A percentile compares a stretch with the other conserved stretches of the same genome.
These are phyloP conservation scores for Tricholoma terreum DNA, from an alignment of 768 basidiomycete genomes.

Conservation along the genomic window DNA sequence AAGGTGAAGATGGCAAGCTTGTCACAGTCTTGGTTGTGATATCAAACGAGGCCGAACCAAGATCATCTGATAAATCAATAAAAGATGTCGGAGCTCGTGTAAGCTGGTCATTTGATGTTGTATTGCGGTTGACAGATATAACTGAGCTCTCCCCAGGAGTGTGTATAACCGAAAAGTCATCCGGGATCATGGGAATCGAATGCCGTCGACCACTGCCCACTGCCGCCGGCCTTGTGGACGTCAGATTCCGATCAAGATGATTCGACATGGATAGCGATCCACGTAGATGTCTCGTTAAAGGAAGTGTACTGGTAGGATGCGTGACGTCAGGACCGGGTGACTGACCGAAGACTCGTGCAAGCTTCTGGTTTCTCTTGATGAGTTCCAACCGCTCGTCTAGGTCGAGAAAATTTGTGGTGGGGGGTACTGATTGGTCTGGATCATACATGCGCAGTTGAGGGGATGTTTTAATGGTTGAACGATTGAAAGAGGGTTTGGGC, in stretches of 20 bases:
- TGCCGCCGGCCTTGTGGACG: slow-evolving; percentile 33
- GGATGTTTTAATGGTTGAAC: slow-evolving; percentile 22
- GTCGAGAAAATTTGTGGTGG: slow-evolving; percentile 66
- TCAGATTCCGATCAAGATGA: slow-evolving; percentile 15
- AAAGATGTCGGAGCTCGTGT: slow-evolving; percentile 43
- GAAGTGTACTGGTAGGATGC: neutral
- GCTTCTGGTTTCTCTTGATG: slow-evolving; percentile 70
- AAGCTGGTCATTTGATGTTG: slow-evolving; percentile 13
- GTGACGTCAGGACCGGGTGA: slow-evolving; percentile 47
- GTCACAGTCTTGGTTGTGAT: slow-evolving; percentile 19
- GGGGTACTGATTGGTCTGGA: slow-evolving; percentile 36
- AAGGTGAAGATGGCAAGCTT: slow-evolving; percentile 33
- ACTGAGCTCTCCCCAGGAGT: slow-evolving; percentile 10
- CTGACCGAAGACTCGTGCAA: slow-evolving; percentile 77
- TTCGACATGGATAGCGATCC: slow-evolving; percentile 22
- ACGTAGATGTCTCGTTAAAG: slow-evolving; percentile 10
- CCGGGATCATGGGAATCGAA: slow-evolving; percentile 53
- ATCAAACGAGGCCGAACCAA: slow-evolving; percentile 28
- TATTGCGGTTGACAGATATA: neutral
- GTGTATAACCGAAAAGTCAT: slow-evolving; percentile 38
- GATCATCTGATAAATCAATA: slow-evolving; percentile 70
- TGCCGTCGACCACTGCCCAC: slow-evolving; percentile 42
- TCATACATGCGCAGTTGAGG: slow-evolving; percentile 11
- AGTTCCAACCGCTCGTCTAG: slow-evolving; percentile 68
- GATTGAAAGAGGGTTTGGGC: slow-evolving; percentile 45